Base-by-base conservation (phyloP, 2,329 filamentous ascomycete genomes). In the Trichoderma sp. region DNA sequence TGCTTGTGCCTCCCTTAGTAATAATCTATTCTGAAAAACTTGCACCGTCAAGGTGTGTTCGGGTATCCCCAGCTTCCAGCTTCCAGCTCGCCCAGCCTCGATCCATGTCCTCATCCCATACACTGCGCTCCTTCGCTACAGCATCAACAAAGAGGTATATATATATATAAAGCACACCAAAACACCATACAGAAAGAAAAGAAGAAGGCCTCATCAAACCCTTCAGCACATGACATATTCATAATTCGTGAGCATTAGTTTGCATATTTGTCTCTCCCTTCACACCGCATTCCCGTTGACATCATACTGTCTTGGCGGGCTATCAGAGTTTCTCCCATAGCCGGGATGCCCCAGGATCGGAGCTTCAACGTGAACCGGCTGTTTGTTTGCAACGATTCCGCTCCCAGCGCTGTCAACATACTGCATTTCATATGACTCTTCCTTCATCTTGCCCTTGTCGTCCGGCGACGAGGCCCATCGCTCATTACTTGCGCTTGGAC, bases 311-410 rank as follows among this genome's bases (percentile, higher is more conserved):
- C 71, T 63, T 17, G 74, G 72, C 15, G 70, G 72, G 54, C 71
- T 73, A 39, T 73, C 69, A 8, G 72, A 71, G 29, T 78, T 74
- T 68, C 82, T 77, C 17, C 83, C 81, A 54, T 82, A 81, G 0
- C 82, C 83, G 0, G 83, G 83, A 60, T 85, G 84, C 27, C 78
- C 77, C 48, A 85, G 73, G 27, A 81, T 74, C 0, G 84, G 83
- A 4, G 82, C 77, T 59, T 80, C 69, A 60, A 74, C 56, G 58
- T 68, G 61, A 5, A 75, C 73, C 56, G 72, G 73, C 69, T 63
- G 71, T 12, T 10, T 48, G 8, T 67, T 45, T 7, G 63, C 69
- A 27, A 59, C 65, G 0, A 32, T 48, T 15, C 58, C 67, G 19
- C 64, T 53, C 12, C 53, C 50, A 6, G 68, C 39, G 50, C 74